These are phyloP conservation scores for Colletotrichum tanaceti DNA, from an alignment of 2,329 filamentous ascomycete genomes.

Conservation along the genomic window DNA sequence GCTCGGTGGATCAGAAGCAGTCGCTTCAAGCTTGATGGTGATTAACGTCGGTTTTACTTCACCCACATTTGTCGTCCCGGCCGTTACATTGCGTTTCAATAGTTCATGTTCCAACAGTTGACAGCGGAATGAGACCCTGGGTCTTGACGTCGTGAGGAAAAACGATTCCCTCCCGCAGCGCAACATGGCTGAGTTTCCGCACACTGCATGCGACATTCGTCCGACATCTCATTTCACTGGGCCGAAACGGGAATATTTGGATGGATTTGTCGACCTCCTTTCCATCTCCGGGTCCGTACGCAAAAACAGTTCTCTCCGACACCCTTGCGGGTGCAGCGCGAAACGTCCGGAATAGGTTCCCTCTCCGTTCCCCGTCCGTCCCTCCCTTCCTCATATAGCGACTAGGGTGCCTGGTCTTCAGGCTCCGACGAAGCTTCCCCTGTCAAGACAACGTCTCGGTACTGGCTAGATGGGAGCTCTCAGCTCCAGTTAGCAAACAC, in stretches of 20 bases:
- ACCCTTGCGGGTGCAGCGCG: constrained; percentile 30
- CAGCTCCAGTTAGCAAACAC: constrained; percentile 28
- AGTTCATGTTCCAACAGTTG: neutral
- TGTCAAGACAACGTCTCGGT: constrained; percentile 15
- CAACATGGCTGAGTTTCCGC: constrained; percentile 10
- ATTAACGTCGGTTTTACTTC: neutral
- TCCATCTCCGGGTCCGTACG: neutral
- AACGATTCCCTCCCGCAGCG: constrained; percentile 17
- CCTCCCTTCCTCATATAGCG: constrained; percentile 17
- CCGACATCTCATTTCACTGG: neutral
- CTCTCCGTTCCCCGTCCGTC: constrained; percentile 32
- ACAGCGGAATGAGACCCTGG: constrained; percentile 7
- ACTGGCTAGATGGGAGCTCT: constrained; percentile 21
- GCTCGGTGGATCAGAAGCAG: neutral
- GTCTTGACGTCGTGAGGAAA: neutral
- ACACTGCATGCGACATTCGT: neutral
- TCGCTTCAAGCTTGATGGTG: neutral
- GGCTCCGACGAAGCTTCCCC: constrained; percentile 23
- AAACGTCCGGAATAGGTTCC: constrained; percentile 37
- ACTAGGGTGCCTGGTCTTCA: neutral
- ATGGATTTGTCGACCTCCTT: constrained; percentile 8
- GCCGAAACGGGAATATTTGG: neutral
- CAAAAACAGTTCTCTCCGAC: constrained; percentile 11
- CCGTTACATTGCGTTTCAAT: neutral
- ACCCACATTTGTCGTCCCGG: neutral